Evolutionary conservation across 345 rosid species (phyloP).

Genomic region (Kandelia obovata): DNA sequence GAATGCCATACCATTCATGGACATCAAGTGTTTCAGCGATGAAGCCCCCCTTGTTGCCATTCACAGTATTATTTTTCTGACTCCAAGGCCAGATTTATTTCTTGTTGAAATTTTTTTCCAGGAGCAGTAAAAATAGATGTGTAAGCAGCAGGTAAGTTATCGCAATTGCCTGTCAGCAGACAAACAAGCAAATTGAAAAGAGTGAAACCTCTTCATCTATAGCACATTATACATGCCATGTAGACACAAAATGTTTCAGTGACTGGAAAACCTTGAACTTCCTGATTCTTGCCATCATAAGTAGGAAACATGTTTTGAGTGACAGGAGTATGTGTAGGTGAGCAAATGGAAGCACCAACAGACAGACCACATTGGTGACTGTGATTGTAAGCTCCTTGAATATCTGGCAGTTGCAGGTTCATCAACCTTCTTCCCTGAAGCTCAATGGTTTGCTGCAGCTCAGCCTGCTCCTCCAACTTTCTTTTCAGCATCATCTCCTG

Average conservation of each 20-base stretch:
- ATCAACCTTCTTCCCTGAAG: constrained; percentile 75
- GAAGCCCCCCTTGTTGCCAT: constrained; percentile 23
- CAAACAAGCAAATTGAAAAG: constrained; percentile 16
- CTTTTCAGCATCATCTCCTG: constrained; percentile 66
- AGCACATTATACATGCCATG: neutral
- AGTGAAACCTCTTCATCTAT: constrained; percentile 5
- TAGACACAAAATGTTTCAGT: neutral
- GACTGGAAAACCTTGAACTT: constrained; percentile 45
- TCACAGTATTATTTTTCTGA: constrained; percentile 17
- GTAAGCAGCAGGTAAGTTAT: constrained; percentile 22
- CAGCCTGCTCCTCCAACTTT: constrained; percentile 80
- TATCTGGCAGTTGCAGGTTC: constrained; percentile 80
- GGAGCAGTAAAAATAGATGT: constrained; percentile 16
- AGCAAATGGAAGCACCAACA: constrained; percentile 53
- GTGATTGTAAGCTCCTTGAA: constrained; percentile 47
- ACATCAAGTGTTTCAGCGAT: constrained; percentile 18
- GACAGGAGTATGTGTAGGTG: constrained; percentile 31
- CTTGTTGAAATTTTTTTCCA: constrained; percentile 39
- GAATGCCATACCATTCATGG: constrained; percentile 28
- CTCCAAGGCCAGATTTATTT: constrained; percentile 17
- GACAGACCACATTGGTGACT: constrained; percentile 69
- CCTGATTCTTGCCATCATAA: constrained; percentile 40
- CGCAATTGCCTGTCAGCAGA: constrained; percentile 33
- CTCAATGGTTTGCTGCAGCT: constrained; percentile 84
- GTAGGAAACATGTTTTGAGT: constrained; percentile 36